Evolutionary conservation across 2,329 filamentous ascomycete species (phyloP), one percentile per base, ranked within the genome.

Genomic region (Apiospora malaysiana): DNA sequence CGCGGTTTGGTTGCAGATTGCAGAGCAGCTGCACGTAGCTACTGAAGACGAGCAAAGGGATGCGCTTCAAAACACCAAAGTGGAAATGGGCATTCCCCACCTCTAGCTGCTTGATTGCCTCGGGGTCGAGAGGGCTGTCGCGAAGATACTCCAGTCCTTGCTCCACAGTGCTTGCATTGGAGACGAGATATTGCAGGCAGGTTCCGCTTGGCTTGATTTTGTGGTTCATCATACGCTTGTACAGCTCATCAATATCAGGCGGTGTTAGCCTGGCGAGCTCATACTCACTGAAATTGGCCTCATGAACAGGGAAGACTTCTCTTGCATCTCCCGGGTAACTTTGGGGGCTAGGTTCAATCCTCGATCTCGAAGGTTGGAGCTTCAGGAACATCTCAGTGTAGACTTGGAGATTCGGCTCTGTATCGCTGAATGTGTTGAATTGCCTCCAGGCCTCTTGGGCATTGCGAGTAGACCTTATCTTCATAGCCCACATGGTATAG

Each of bases 311-410:
- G 16, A 86, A 81, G 10, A 86, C 82, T 76, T 91, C 89, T 72
- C 81, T 84, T 49, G 83, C 83, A 74, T 93, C 91, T 16, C 92
- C 92, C 7, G 91, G 89, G 1, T 88, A 77, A 18, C 84, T 71
- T 37, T 70, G 76, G 63, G 78, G 75, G 21, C 76, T 76, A 51
- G 45, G 68, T 25, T 77, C 72, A 40, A 21, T 67, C 23, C 76
- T 72, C 32, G 79, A 75, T 4, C 76, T 73, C 4, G 76, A 77
- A 8, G 82, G 83, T 23, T 83, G 78, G 1, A 91, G 81, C 75
- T 91, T 91, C 69, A 85, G 77, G 73, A 91, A 88, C 87, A 92
- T 89, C 70, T 88, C 87, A 9, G 83, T 82, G 75, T 90, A 92
- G 66, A 91, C 85, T 71, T 82, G 81, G 71, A 88, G 85, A 59